These are phyloP conservation scores for Aotearoamyces nothofagi DNA, from an alignment of 2,329 filamentous ascomycete genomes.

Conservation along the genomic window DNA sequence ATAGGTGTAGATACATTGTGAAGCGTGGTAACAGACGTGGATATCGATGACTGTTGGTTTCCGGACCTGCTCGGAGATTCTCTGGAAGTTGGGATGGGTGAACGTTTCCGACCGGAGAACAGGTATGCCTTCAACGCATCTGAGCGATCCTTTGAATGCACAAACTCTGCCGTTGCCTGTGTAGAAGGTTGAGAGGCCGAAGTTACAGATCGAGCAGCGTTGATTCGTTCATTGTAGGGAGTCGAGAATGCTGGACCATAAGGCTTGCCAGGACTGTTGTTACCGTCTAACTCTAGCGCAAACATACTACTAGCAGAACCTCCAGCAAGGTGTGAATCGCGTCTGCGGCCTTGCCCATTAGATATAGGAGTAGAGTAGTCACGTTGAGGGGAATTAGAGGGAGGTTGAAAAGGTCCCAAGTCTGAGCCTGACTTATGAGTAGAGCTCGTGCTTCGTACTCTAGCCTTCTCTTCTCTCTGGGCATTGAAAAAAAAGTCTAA, in stretches of 20 bases:
- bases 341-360: constrained; percentile 18
- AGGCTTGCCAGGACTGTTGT: constrained; percentile 30
- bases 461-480: constrained; percentile 62
- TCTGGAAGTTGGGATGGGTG: not conserved
- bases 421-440: constrained; percentile 25
- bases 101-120: constrained; percentile 24
- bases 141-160: constrained; percentile 20
- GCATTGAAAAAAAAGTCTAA: constrained; percentile 85
- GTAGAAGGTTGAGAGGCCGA: constrained; percentile 5
- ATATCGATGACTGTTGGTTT: not conserved
- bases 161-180: constrained; percentile 3
- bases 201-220: constrained; percentile 27
- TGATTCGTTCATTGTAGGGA: constrained; percentile 45
- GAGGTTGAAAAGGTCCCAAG: constrained; percentile 35
- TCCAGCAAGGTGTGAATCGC: constrained; percentile 27
- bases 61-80: not conserved
- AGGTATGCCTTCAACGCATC: constrained; percentile 43
- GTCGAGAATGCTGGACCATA: constrained; percentile 56
- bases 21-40: too few relatives aligned
- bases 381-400: constrained; percentile 23
- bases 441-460: constrained; percentile 37
- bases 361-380: constrained; percentile 17
- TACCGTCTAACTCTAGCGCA: constrained; percentile 51
- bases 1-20: too few relatives aligned
- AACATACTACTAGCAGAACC: constrained; percentile 42